Evolutionary conservation across 768 basidiomycete species (phyloP), one percentile per base, ranked within the genome.

Genomic region (Obba rivulosa): DNA sequence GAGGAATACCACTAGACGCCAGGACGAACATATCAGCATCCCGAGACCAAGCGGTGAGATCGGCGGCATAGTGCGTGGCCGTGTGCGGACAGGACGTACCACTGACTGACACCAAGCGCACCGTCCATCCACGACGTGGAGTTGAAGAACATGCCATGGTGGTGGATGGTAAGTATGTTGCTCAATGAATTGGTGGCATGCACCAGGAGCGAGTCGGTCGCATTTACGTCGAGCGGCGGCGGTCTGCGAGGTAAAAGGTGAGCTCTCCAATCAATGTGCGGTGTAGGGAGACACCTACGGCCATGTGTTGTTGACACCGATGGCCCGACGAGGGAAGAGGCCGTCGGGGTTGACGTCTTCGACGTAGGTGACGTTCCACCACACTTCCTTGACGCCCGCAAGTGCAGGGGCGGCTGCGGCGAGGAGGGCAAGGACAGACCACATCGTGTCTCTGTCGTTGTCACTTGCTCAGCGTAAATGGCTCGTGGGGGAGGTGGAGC

Each of bases 81-180:
- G 13, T 31, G 13, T 31, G 41, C 22, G 10, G 14, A 22, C 54
- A 47, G 50, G 14, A 63, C 68, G 42, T 63, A 87, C 89, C 92
- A 98, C 71, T 97, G 90, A 0, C 86, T 78, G 34, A 92, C 81
- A 5, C 75, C 80, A 25, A 78, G 66, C 0, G 95, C 92, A 34
- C 95, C 95, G 64, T 98, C 95, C 74, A 84, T 85, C 83, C 88
- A 96, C 16, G 80, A 78, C 0, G 87, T 77, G 1, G 79, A 76
- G 63, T 93, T 94, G 75, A 96, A 92, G 69, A 82, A 92, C 85
- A 95, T 90, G 53, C 95, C 95, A 67, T 96, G 94, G 61, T 94
- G 87, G 64, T 98, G 95, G 14, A 97, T 69, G 0, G 84, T 76
- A 0, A 87, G 77, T 0, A 83, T 77, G 22, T 69, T 54, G 46